Base-by-base conservation (phyloP, 768 basidiomycete species). In the Coprinellus micaceus region DNA sequence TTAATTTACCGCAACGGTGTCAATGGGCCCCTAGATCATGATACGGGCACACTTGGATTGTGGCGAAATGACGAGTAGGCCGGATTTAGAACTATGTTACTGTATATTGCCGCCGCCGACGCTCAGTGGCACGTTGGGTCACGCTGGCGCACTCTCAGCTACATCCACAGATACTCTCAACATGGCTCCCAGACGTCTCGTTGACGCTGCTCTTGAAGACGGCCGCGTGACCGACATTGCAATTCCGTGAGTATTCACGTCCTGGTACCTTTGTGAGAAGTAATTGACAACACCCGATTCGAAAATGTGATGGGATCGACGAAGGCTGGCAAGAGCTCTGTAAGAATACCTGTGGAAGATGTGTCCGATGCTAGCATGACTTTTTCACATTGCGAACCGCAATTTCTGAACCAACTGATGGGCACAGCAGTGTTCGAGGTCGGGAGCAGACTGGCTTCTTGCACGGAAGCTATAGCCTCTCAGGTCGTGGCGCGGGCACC, bases 221-320 rank as follows among this genome's bases (percentile, higher is more conserved):
- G 45, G 45, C 19, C 45, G 45, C 21, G 25, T 22, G 19, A 26
- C n/a, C 25, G 57, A 58, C 25, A 48, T 49, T 12, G 53, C 54
- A 28, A 49, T 58, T 44, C 52, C 46, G 57, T 58, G 44, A 43
- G 57, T 54, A 28, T 6, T 22, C 9, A 19, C 25, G 15, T 3
- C 2, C 17, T 25, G 26, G n/a, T 2, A 19, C 19, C n/a, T 33
- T 56, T 25, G 45, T 6, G n/a, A 7, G 13, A 9, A n/a, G 7
- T 47, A 13, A 9, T 7, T n/a, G 29, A 21, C 5, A 30, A 13
- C n/a, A 21, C 22, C 21, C 22, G 3, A 13, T 24, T 10, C 21
- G 13, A 58, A 33, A 33, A 51, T 11, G 33, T 58, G 2, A 58
- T 58, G 57, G 57, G 57, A 2, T 52, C 52, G 15, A 58, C 57